Evolutionary conservation across 2,329 filamentous ascomycete genomes (phyloP).

Genomic region (Hypoxylon sp.): DNA sequence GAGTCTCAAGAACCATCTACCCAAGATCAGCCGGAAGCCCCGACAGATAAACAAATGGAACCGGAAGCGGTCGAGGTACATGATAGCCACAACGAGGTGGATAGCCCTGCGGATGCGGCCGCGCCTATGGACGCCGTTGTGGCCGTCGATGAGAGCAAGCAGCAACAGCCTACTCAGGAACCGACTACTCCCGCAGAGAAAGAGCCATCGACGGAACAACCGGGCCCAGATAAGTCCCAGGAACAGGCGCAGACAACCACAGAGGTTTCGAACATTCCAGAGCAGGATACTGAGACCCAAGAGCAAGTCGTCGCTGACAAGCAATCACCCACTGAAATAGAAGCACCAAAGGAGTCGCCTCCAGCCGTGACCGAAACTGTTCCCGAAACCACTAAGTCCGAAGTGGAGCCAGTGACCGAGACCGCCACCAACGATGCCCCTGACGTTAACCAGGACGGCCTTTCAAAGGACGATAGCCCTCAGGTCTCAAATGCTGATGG

Average conservation of each 20-base stretch:
- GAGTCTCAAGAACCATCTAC: not conserved
- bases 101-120: not conserved
- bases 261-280: not conserved
- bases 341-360: not conserved
- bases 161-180: not conserved
- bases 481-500: not conserved
- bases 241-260: not conserved
- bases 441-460: not conserved
- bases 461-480: not conserved
- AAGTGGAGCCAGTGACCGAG: slow-evolving; percentile 8
- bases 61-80: not conserved
- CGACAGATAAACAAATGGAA: not conserved
- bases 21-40: not conserved
- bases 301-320: not conserved
- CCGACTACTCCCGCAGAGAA: not conserved
- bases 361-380: not conserved
- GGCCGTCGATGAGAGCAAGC: not conserved
- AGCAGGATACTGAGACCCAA: not conserved
- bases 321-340: not conserved
- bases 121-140: not conserved
- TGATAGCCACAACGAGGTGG: slow-evolving; percentile 6
- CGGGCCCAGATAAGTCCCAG: not conserved
- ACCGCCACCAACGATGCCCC: not conserved
- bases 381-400: not conserved
- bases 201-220: not conserved